phyloP scores from a whole-genome alignment of 2,329 filamentous ascomycete species.

The Pezicula carpinea region DNA sequence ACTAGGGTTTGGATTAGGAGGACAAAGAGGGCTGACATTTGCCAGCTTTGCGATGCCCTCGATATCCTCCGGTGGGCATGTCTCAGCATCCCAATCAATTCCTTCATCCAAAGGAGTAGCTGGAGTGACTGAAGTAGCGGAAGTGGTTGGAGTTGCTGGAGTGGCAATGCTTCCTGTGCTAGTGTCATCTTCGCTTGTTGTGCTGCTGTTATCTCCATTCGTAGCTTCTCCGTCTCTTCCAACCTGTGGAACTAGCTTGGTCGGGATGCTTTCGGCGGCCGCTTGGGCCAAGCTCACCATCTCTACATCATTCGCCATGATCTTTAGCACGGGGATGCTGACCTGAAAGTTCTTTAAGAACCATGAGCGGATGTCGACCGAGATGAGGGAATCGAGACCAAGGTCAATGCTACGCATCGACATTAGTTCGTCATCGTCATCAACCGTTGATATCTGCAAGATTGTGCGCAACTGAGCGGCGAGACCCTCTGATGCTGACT shows the following conservation, averaged over 20 bases:
- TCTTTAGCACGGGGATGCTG: conserved; percentile 42
- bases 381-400: conserved; percentile 25
- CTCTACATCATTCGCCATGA: conserved; percentile 32
- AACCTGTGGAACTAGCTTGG: conserved; percentile 36
- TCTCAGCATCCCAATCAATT: not conserved
- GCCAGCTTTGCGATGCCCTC: not conserved
- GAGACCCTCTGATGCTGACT: not conserved
- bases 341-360: conserved; percentile 39
- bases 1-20: conserved; percentile 3
- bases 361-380: conserved; percentile 33
- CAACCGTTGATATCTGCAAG: not conserved
- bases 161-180: not conserved
- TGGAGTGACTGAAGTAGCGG: not conserved
- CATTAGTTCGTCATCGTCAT: not conserved
- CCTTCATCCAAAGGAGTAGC: not conserved
- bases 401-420: conserved; percentile 23
- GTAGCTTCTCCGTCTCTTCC: not conserved
- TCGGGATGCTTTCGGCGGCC: conserved; percentile 7
- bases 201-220: not conserved
- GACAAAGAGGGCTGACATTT: no score
- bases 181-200: not conserved
- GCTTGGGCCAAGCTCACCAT: conserved; percentile 6
- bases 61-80: not conserved
- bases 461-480: not conserved
- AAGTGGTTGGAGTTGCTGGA: not conserved